Evolutionary conservation across 768 basidiomycete genomes (phyloP), one percentile per base, ranked within the genome.

Genomic region (Rubroboletus pulcherrimus): DNA sequence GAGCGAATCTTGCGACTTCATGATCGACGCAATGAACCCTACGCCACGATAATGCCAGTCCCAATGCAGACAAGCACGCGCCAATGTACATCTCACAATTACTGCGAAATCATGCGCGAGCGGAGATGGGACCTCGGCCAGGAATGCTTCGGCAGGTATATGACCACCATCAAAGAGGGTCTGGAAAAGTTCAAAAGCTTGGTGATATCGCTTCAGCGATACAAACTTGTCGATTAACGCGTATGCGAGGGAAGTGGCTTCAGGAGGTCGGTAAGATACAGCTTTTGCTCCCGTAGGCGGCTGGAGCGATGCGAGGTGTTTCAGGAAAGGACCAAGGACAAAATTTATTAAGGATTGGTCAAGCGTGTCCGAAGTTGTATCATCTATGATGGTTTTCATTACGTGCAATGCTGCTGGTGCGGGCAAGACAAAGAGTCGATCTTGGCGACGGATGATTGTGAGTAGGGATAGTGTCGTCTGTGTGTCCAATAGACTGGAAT

Each of bases 41-140:
- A 74, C 64, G 2, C 81, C 81, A 38, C 76, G 71, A 29, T 62
- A 52, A 47, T 73, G 70, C 82, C 81, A 85, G 40, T 77, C 72
- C 80, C 81, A 85, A 58, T 79, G 73, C 38, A 83, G 61, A 57
- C 81, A 79, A 7, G 85, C 74, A 43, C 77, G 77, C 10, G 81
- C 73, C 34, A 86, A 64, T 12, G 80, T 75, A 26, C 78, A 73
- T 24, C 74, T 71, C 24, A 87, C 70, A 49, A 86, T 79, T 19
- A 78, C 67, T 21, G 70, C 64, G 46, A 82, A 76, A 58, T 81
- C 74, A 1, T 71, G 66, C 14, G 53, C 52, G 7, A 70, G 60
- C 17, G 69, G 69, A 52, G 64, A 51, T 0, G 68, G 62, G 14
- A 72, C 64, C 38, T 79, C 74, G 14, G 73, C 62, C 40, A 69